phyloP scores from a whole-genome alignment of 805 yeast genomes.

The Jamesozyma gamospora region DNA sequence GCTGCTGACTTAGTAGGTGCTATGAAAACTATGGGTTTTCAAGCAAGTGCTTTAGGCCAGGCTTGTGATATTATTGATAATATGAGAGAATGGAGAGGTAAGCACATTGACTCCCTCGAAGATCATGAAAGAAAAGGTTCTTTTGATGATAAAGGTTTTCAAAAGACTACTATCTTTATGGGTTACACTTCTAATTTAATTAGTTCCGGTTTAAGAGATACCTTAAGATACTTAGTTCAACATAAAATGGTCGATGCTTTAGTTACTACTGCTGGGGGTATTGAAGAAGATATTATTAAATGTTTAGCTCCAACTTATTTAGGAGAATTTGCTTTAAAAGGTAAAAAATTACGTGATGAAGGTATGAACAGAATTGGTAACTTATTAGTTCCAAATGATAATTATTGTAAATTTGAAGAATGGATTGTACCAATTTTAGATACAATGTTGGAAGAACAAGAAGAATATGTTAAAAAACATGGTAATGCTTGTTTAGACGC shows the following conservation, averaged over 20 bases:
- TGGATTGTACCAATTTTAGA: conserved; percentile 96
- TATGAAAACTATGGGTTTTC: conserved; percentile 96
- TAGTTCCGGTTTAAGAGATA: conserved; percentile 88
- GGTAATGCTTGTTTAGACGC: conserved; percentile 54
- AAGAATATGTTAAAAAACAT: conserved; percentile 43
- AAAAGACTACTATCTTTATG: conserved; percentile 82
- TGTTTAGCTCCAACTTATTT: conserved; percentile 92
- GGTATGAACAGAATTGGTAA: conserved; percentile 98
- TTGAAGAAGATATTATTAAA: conserved; percentile 94
- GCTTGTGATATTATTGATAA: conserved; percentile 90
- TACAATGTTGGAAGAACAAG: conserved; percentile 80
- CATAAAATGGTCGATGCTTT: conserved; percentile 90
- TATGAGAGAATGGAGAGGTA: conserved; percentile 92
- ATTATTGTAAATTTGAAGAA: conserved; percentile 94
- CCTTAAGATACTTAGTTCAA: conserved; percentile 80
- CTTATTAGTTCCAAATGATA: conserved; percentile 92
- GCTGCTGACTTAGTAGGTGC: conserved; percentile 71
- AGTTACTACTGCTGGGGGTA: conserved; percentile 97
- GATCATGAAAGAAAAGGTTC: conserved; percentile 67
- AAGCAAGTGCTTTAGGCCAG: conserved; percentile 73
- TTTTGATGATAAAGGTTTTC: conserved; percentile 68
- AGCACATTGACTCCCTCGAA: conserved; percentile 52
- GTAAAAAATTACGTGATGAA: conserved; percentile 74
- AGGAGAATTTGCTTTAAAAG: conserved; percentile 82
- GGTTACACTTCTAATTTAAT: conserved; percentile 96